phyloP scores from a whole-genome alignment of 768 basidiomycete species.

The Hygrophoropsis aurantiaca region DNA sequence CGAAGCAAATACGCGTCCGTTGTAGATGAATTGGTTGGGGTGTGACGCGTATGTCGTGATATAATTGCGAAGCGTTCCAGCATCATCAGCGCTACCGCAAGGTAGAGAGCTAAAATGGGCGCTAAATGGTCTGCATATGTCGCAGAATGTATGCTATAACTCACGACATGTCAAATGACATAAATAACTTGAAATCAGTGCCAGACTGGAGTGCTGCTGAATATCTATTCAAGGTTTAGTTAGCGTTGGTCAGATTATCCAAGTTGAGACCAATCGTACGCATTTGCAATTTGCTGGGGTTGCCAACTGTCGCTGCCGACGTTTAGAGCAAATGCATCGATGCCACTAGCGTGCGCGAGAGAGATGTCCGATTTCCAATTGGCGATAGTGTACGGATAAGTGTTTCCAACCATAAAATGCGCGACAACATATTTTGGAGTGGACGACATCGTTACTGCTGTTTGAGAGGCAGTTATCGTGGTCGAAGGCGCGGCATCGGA shows the following conservation, averaged over 20 bases:
- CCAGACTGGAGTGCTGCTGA: constrained; percentile 51
- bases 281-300: constrained; percentile 56
- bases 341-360: constrained; percentile 55
- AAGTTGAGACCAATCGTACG: constrained; percentile 40
- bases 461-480: constrained; percentile 1
- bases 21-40: constrained; percentile 56
- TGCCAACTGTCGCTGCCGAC: constrained; percentile 68
- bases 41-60: constrained; percentile 54
- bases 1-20: constrained; percentile 55
- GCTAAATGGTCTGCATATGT: background rate
- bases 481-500: background rate
- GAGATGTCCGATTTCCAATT: constrained; percentile 50
- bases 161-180: constrained; percentile 80
- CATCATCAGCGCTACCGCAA: constrained; percentile 49
- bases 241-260: constrained; percentile 3
- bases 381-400: constrained; percentile 53
- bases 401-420: constrained; percentile 65
- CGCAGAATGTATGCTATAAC: constrained; percentile 17
- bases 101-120: constrained; percentile 46
- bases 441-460: constrained; percentile 9
- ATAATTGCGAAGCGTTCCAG: constrained; percentile 48
- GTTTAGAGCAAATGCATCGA: constrained; percentile 75
- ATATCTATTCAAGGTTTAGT: constrained; percentile 40
- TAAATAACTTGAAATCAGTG: constrained; percentile 67
- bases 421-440: constrained; percentile 50